Conservation (phyloP, 345 rosid genomes). For the Rhodamnia rubescens region DNA sequence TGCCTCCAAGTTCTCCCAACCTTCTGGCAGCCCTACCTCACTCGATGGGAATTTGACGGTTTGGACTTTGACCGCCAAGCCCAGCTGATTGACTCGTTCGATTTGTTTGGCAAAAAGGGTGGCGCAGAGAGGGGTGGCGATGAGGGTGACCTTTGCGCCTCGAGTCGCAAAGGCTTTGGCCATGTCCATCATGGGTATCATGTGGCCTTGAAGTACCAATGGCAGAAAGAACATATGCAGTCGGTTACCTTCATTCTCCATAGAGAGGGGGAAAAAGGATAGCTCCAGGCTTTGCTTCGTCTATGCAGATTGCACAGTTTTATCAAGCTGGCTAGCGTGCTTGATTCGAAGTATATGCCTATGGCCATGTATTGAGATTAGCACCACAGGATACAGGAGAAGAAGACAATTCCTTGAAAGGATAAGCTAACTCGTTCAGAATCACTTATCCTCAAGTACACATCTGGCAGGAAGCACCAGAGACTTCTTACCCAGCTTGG, state of each 20-base stretch:
- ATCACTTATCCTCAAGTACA: background rate
- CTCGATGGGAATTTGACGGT: conserved; percentile 25
- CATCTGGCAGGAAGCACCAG: background rate
- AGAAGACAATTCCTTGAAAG: background rate
- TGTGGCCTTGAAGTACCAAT: conserved; percentile 21
- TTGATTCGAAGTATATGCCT: background rate
- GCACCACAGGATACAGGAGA: background rate
- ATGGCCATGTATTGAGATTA: background rate
- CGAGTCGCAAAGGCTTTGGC: conserved; percentile 17
- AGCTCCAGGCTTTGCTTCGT: background rate
- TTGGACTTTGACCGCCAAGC: conserved; percentile 12
- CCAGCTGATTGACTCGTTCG: background rate
- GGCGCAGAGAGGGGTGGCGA: conserved; percentile 19
- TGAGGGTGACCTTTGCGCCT: conserved; percentile 16
- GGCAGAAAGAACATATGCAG: conserved; percentile 22
- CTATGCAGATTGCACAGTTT: background rate
- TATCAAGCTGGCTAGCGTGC: background rate
- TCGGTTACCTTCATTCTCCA: background rate
- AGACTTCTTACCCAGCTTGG: background rate
- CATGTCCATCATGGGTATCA: conserved; percentile 25
- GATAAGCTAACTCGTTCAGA: background rate
- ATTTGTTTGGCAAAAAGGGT: background rate
- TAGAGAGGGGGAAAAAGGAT: background rate
- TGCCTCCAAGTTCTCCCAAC: conserved; percentile 27
- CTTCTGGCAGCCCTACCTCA: conserved; percentile 33